A percentile compares a stretch with the other conserved stretches of the same genome.
These are phyloP conservation scores for Mediolabrus comicus DNA, from an alignment of 108 stramenopile species.

Conservation along the genomic window DNA sequence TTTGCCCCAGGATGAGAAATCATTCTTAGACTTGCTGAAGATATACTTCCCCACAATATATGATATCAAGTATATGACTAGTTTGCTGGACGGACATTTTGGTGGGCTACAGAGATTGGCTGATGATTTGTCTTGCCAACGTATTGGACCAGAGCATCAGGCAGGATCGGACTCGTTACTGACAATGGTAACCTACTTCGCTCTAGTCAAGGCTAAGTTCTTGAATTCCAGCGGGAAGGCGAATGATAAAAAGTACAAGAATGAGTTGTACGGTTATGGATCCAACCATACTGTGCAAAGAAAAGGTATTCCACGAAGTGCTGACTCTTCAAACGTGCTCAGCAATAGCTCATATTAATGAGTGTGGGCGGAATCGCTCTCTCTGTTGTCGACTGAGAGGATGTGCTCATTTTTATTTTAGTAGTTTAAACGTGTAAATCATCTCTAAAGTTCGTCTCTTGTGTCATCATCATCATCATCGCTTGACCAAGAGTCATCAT, in stretches of 20 bases:
- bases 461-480: not conserved
- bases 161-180: conserved; percentile 96
- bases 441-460: not conserved
- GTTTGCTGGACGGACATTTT: conserved; percentile 87
- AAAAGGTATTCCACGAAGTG: not conserved
- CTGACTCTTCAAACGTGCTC: not conserved
- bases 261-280: conserved; percentile 90
- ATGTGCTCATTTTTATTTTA: not conserved
- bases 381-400: not conserved
- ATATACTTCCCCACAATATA: conserved; percentile 97
- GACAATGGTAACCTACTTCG: conserved; percentile 95
- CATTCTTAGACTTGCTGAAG: conserved; percentile 91
- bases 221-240: conserved; percentile 48
- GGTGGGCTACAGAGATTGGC: conserved; percentile 94
- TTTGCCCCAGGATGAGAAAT: conserved; percentile 78
- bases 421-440: not conserved
- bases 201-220: conserved; percentile 83
- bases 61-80: conserved; percentile 98
- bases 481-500: not conserved
- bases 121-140: conserved; percentile 89
- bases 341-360: not conserved
- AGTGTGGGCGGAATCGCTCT: not conserved
- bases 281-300: conserved; percentile 75
- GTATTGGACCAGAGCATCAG: conserved; percentile 99
- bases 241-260: conserved; percentile 80